Conservation (phyloP, 2,329 filamentous ascomycete species). For the Aspergillus chevalieri region DNA sequence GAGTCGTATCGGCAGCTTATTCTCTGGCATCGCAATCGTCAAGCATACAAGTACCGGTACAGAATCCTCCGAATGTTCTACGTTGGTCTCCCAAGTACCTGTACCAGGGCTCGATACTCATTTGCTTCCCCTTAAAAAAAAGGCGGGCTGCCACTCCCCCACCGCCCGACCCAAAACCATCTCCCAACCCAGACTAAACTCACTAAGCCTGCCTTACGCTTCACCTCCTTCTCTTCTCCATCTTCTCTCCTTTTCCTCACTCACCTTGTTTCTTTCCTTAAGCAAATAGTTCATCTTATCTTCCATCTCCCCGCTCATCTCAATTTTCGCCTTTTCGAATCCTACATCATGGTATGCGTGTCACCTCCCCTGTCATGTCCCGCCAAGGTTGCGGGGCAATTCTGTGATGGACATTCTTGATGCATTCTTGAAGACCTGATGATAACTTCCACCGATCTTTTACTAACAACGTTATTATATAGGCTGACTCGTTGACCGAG, state of each 20-base stretch:
- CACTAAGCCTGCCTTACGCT: conserved; percentile 1
- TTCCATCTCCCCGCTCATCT: conserved; percentile 14
- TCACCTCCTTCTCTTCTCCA: conserved; percentile 7
- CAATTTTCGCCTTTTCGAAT: conserved; percentile 11
- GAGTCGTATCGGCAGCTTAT: too few species aligned
- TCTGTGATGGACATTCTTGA: background rate
- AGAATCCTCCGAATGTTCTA: too few species aligned
- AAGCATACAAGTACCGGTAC: too few species aligned
- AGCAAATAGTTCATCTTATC: conserved; percentile 16
- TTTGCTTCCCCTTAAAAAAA: background rate
- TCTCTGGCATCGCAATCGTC: too few species aligned
- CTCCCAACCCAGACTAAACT: background rate
- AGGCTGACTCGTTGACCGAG: conserved; percentile 98
- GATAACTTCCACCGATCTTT: conserved; percentile 4
- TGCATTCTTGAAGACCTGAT: background rate
- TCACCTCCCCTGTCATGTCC: conserved; percentile 1
- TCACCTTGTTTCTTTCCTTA: conserved; percentile 6
- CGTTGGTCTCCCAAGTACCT: too few species aligned
- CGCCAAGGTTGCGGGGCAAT: conserved; percentile 26
- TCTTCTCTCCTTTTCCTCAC: conserved; percentile 4
- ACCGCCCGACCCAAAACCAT: background rate
- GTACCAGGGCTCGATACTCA: background rate
- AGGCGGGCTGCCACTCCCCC: background rate
- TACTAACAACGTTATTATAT: conserved; percentile 22
- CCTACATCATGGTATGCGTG: conserved; percentile 27